Evolutionary conservation across 169 alveolate species (phyloP).

Genomic region (Plasmodium gonderi): DNA sequence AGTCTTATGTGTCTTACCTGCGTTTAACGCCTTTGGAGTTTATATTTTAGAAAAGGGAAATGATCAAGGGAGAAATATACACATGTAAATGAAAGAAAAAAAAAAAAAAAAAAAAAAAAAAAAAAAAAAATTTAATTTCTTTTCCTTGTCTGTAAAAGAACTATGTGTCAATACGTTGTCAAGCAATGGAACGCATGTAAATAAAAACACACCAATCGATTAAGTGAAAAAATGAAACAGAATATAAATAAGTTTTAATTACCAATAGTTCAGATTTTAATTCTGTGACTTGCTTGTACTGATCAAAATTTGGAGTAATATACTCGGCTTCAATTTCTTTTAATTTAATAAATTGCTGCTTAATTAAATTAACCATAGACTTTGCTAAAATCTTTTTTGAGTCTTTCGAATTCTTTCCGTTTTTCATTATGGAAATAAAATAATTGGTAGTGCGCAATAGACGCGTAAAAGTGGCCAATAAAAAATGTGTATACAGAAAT

Average conservation of each 20-base stretch:
- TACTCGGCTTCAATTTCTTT: slow-evolving; percentile 48
- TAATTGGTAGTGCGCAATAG: not conserved
- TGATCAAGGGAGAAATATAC: not conserved
- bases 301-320: slow-evolving; percentile 52
- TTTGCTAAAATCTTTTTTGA: slow-evolving; percentile 37
- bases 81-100: not conserved
- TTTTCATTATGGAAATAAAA: not conserved
- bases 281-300: slow-evolving; percentile 32
- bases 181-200: not conserved
- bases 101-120: not conserved
- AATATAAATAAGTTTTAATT: not conserved
- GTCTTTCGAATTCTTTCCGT: slow-evolving; percentile 23
- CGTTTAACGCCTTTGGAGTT: not conserved
- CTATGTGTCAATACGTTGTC: too few relatives aligned
- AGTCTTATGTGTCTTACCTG: not conserved
- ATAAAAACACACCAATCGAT: not conserved
- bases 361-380: slow-evolving; percentile 40
- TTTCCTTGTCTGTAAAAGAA: too few relatives aligned
- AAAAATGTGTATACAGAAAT: not conserved
- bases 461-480: too few relatives aligned
- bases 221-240: not conserved
- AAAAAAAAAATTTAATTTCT: too few relatives aligned
- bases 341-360: slow-evolving; percentile 59
- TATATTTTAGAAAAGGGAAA: not conserved
- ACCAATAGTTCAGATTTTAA: slow-evolving; percentile 13